Conservation (phyloP, 768 basidiomycete species). For the Suillus paluster region DNA sequence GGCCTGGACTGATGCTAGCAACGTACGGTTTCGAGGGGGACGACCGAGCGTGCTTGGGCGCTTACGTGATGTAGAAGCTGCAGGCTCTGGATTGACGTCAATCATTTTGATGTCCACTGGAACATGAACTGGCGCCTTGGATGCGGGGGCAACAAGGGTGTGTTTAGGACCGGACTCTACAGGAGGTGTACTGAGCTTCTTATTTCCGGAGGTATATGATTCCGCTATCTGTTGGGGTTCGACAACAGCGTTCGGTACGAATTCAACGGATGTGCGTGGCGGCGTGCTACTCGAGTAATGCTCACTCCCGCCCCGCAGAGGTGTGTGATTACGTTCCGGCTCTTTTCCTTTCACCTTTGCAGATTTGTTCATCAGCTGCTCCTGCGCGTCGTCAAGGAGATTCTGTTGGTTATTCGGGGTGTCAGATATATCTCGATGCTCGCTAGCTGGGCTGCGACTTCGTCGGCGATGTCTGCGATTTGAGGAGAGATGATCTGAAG, state of each 20-base stretch:
- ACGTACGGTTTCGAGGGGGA: slow-evolving; percentile 43
- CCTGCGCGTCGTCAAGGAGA: neutral
- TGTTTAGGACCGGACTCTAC: neutral
- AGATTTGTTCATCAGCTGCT: neutral
- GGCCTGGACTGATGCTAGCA: slow-evolving; percentile 53
- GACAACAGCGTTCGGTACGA: neutral
- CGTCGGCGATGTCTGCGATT: slow-evolving; percentile 7
- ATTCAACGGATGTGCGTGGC: neutral
- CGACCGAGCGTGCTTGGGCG: slow-evolving; percentile 16
- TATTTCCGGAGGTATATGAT: neutral
- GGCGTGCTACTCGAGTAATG: neutral
- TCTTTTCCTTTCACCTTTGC: neutral
- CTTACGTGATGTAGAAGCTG: slow-evolving; percentile 27
- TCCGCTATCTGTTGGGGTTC: neutral
- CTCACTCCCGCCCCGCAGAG: neutral
- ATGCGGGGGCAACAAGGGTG: neutral
- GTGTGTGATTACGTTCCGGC: neutral
- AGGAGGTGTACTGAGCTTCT: neutral
- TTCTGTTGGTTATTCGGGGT: neutral
- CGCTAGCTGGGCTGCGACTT: slow-evolving; percentile 5
- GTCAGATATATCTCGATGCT: slow-evolving; percentile 6
- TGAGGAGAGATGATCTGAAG: slow-evolving; percentile 13
- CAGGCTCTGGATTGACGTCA: slow-evolving; percentile 12
- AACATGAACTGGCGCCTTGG: neutral
- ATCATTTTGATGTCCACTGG: slow-evolving; percentile 16